Conservation (phyloP, 495 filamentous ascomycete genomes). For the Aspergillus haitiensis region DNA sequence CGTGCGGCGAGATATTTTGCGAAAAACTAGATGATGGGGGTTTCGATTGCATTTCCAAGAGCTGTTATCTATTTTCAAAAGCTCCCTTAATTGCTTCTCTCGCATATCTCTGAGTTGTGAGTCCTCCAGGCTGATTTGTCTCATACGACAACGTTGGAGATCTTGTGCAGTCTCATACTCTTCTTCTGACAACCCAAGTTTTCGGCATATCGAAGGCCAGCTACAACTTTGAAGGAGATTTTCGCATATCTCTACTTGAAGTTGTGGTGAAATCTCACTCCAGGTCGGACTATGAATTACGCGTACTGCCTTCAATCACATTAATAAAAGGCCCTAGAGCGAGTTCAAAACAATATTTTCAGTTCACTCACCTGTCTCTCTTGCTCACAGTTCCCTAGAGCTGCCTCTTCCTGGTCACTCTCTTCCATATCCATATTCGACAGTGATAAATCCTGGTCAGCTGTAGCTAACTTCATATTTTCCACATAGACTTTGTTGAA, state of each 20-base stretch:
- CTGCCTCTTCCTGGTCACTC: slow-evolving; percentile 26
- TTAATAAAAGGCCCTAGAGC: no score
- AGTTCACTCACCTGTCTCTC: slow-evolving; percentile 17
- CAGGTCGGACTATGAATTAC: slow-evolving; percentile 18
- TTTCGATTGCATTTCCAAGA: slow-evolving; percentile 16
- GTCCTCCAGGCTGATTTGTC: slow-evolving; percentile 33
- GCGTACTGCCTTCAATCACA: not conserved
- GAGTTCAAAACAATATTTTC: not conserved
- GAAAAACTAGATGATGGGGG: slow-evolving; percentile 28
- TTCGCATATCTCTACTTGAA: slow-evolving; percentile 40
- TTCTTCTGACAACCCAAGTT: slow-evolving; percentile 30
- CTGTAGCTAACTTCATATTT: slow-evolving; percentile 38
- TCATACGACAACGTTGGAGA: slow-evolving; percentile 24
- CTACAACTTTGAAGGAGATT: slow-evolving; percentile 29
- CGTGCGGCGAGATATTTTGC: slow-evolving; percentile 20
- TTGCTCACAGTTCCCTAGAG: slow-evolving; percentile 1
- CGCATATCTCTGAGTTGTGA: slow-evolving; percentile 32
- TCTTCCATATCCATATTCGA: slow-evolving; percentile 23
- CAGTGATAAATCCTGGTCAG: slow-evolving; percentile 1
- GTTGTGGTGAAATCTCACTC: slow-evolving; percentile 33
- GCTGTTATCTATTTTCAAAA: slow-evolving; percentile 37
- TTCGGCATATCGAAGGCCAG: slow-evolving; percentile 20
- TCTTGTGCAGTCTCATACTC: slow-evolving; percentile 23
- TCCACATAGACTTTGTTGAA: slow-evolving; percentile 36
- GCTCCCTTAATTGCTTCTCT: slow-evolving; percentile 29